Evolutionary conservation across 2,329 filamentous ascomycete species (phyloP), one percentile per base, ranked within the genome.

Genomic region (Davidsoniella virescens): DNA sequence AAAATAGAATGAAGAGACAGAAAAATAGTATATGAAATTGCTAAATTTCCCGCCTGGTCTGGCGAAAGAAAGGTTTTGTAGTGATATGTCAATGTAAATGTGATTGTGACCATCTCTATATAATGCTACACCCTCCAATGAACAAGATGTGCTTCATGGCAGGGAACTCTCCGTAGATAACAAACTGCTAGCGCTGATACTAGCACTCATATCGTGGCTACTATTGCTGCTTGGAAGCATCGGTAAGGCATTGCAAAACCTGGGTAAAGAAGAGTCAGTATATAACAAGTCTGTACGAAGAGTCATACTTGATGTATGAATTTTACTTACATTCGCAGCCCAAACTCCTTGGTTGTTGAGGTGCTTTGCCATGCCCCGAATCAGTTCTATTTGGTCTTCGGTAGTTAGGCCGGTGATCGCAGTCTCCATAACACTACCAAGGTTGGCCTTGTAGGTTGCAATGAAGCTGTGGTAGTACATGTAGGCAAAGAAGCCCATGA

Each of bases 381-480:
- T 71, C 48, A 86, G 70, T 65, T 95, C 90, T 54, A 94, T 72
- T 66, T 98, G 90, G 66, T 98, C 87, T 39, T 94, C 87, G 1
- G 80, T 69, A 0, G 79, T 81, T 58, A 98, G 68, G n/a, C 88
- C 88, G 5, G 81, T 93, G 57, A 98, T 94, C 47, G 86, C 90
- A 10, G 80, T 78, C 69, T 98, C 90, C 57, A 98, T 84, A 36
- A 98, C 84, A 50, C 78, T 79, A 17, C 90, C 92, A 17, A 94
- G 81, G 51, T 74, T 87, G 38, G 84, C 80, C 65, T 90, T 87
- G 71, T 94, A 80, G 5, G 87, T 73, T 3, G 88, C 88, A 60
- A 98, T 90, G 64, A 98, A 98, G 61, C 84, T 92, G 64, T 95
- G 88, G 68, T 93, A 98, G 69, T 98, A 98, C 76, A 98, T 88